These are phyloP conservation scores for Phytophthora pisi DNA, from an alignment of 352 stramenopile genomes.

Conservation along the genomic window DNA sequence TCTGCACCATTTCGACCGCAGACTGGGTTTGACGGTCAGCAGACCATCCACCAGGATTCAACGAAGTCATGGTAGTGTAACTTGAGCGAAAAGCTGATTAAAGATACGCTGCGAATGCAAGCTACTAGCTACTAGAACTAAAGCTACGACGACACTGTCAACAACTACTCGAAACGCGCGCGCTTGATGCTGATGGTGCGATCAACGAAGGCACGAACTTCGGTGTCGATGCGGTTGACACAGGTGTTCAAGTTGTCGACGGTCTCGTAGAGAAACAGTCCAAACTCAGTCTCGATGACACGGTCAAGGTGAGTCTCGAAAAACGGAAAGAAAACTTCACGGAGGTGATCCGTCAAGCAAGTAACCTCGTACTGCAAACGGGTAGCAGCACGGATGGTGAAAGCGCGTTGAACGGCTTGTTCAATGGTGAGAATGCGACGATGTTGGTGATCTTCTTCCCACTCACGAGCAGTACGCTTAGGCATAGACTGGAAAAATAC, in stretches of 20 bases:
- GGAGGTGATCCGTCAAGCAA: neutral
- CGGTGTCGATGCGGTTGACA: neutral
- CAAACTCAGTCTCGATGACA: neutral
- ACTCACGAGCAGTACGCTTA: neutral
- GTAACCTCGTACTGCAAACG: neutral
- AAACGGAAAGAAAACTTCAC: neutral
- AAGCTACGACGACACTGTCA: neutral
- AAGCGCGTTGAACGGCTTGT: neutral
- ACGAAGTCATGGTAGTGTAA: neutral
- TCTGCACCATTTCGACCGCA: neutral
- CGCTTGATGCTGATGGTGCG: neutral
- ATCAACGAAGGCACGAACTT: neutral
- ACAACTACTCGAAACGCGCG: neutral
- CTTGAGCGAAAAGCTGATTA: slow-evolving; percentile 1
- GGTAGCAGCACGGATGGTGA: no score
- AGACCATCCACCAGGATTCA: neutral
- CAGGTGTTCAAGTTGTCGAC: neutral
- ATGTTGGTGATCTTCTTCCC: neutral
- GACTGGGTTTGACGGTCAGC: neutral
- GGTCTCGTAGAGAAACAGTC: neutral
- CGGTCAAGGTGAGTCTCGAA: neutral
- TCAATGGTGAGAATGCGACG: neutral
- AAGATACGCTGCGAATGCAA: neutral
- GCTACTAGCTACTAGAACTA: neutral
- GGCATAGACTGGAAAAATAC: neutral